Evolutionary conservation across 345 rosid species (phyloP).

Genomic region (Raphanus sativus): DNA sequence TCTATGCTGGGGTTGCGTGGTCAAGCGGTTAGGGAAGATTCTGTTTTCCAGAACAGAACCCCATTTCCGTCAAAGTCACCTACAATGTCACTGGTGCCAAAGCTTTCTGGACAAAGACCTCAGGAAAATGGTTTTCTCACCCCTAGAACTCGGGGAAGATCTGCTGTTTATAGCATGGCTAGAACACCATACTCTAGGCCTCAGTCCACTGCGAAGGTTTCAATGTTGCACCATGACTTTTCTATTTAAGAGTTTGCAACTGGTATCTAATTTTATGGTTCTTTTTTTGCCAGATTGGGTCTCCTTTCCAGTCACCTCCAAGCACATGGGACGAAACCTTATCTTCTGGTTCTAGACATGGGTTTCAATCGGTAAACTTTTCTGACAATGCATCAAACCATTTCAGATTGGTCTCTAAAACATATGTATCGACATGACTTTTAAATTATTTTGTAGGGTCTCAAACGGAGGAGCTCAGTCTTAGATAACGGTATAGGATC

Average conservation of each 20-base stretch:
- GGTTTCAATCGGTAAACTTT: slow-evolving; percentile 42
- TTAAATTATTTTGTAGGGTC: slow-evolving; percentile 48
- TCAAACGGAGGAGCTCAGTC: slow-evolving; percentile 74
- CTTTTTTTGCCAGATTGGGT: slow-evolving; percentile 46
- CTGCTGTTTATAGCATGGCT: slow-evolving; percentile 93
- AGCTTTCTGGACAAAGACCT: slow-evolving; percentile 48
- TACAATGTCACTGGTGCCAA: slow-evolving; percentile 50
- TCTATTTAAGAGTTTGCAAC: not conserved
- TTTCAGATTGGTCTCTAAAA: not conserved
- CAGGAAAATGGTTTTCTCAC: slow-evolving; percentile 68
- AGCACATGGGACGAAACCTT: slow-evolving; percentile 47
- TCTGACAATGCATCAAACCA: slow-evolving; percentile 3
- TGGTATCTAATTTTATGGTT: not conserved
- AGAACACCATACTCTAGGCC: slow-evolving; percentile 80
- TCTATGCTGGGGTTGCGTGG: slow-evolving; percentile 48
- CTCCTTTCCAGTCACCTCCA: slow-evolving; percentile 46
- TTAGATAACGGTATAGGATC: slow-evolving; percentile 76
- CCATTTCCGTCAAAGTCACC: slow-evolving; percentile 50
- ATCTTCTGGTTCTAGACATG: slow-evolving; percentile 59
- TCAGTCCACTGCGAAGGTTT: slow-evolving; percentile 63
- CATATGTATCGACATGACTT: slow-evolving; percentile 13
- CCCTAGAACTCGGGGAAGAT: slow-evolving; percentile 79
- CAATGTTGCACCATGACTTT: not conserved
- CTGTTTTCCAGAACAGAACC: slow-evolving; percentile 37
- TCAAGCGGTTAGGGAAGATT: slow-evolving; percentile 53